Conservation (phyloP, 2,329 filamentous ascomycete species). For the Ilyonectria sp. region DNA sequence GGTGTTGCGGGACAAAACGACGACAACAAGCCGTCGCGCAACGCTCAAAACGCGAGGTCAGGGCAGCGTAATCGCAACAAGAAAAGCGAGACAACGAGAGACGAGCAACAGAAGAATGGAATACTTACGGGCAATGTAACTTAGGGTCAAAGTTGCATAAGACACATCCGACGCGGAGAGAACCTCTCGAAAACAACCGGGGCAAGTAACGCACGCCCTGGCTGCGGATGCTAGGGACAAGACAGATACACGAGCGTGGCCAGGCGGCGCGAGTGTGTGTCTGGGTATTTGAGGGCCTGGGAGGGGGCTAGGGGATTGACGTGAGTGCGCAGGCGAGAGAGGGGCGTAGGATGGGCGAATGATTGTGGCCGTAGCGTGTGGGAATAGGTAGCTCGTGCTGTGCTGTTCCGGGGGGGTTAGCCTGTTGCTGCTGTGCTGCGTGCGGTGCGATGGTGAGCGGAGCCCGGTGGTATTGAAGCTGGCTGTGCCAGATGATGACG, state of each 20-base stretch:
- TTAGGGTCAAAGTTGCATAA: conserved; percentile 47
- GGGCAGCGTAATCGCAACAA: conserved; percentile 32
- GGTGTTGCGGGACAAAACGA: conserved; percentile 29
- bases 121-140: conserved; percentile 56
- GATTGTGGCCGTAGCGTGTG: conserved; percentile 28
- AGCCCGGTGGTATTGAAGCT: conserved; percentile 26
- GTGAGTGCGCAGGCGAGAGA: conserved; percentile 34
- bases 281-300: conserved; percentile 44
- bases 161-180: conserved; percentile 43
- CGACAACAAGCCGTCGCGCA: conserved; percentile 36
- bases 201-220: conserved; percentile 43
- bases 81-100: conserved; percentile 36
- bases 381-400: conserved; percentile 24
- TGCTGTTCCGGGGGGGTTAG: conserved; percentile 28
- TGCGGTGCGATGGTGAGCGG: conserved; percentile 27
- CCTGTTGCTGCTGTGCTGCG: conserved; percentile 27
- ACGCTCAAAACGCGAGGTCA: conserved; percentile 36
- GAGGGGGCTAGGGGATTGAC: conserved; percentile 34
- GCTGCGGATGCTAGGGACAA: conserved; percentile 43
- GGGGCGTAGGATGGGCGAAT: conserved; percentile 34
- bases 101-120: conserved; percentile 31
- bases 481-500: conserved; percentile 27
- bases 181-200: conserved; percentile 43
- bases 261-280: conserved; percentile 42
- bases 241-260: conserved; percentile 45